Conservation (phyloP, 257 asterid genomes). For the Verbena officinalis region DNA sequence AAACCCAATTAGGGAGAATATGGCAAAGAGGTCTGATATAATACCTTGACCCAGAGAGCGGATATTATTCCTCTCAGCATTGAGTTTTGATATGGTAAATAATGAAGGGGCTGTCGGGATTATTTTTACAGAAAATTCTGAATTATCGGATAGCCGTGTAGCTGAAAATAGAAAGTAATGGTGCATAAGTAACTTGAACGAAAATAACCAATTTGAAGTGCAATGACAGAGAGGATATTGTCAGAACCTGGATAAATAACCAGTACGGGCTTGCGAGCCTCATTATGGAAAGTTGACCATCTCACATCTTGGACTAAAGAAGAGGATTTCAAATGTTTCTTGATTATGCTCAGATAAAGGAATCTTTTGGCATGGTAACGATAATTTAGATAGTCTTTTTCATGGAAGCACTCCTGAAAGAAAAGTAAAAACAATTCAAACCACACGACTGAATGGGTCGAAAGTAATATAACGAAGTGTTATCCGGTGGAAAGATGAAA, state of each 20-base stretch:
- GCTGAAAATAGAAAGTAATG: constrained; percentile 43
- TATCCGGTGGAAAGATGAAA: background rate
- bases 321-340: constrained; percentile 62
- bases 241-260: constrained; percentile 75
- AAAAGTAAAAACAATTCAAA: constrained; percentile 15
- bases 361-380: constrained; percentile 94
- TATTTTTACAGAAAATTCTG: constrained; percentile 64
- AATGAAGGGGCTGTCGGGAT: constrained; percentile 84
- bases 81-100: constrained; percentile 69
- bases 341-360: constrained; percentile 83
- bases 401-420: constrained; percentile 90
- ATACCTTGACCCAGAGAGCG: constrained; percentile 73
- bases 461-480: constrained; percentile 6
- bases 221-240: constrained; percentile 1
- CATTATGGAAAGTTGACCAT: constrained; percentile 86
- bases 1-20: background rate
- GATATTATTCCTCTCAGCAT: constrained; percentile 69
- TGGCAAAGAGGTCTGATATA: background rate
- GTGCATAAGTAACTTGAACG: constrained; percentile 21
- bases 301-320: constrained; percentile 50
- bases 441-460: constrained; percentile 20
- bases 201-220: constrained; percentile 9
- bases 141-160: constrained; percentile 46
- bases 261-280: constrained; percentile 91
- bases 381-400: constrained; percentile 88